These are phyloP conservation scores for Fonsecaea nubica DNA, from an alignment of 2,329 filamentous ascomycete species.

Conservation along the genomic window DNA sequence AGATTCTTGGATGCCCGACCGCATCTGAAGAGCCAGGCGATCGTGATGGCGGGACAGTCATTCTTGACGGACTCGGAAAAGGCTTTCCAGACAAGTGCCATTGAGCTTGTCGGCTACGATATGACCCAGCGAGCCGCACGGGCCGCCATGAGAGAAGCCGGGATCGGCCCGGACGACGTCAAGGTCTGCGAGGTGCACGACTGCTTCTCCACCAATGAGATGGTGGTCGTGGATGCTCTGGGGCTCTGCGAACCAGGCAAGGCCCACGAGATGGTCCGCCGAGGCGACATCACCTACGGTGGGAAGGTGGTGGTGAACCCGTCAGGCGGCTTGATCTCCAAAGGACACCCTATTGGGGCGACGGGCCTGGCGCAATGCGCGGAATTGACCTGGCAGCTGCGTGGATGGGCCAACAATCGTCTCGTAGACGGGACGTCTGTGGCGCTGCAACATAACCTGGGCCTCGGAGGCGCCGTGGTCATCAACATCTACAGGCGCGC, in stretches of 20 bases:
- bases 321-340: slow-evolving; percentile 91
- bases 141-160: slow-evolving; percentile 74
- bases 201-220: slow-evolving; percentile 95
- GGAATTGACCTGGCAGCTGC: slow-evolving; percentile 91
- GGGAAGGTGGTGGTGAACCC: slow-evolving; percentile 82
- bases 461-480: slow-evolving; percentile 86
- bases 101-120: slow-evolving; percentile 87
- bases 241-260: slow-evolving; percentile 79
- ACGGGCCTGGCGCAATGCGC: slow-evolving; percentile 93
- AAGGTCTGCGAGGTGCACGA: slow-evolving; percentile 93
- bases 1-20: slow-evolving; percentile 84
- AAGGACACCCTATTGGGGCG: slow-evolving; percentile 84
- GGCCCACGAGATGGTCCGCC: slow-evolving; percentile 87
- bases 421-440: slow-evolving; percentile 71
- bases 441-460: slow-evolving; percentile 90
- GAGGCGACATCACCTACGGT: slow-evolving; percentile 90
- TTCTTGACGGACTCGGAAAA: slow-evolving; percentile 80
- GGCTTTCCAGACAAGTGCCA: slow-evolving; percentile 78
- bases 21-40: slow-evolving; percentile 79
- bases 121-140: slow-evolving; percentile 78
- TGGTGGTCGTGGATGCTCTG: slow-evolving; percentile 85
- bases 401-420: slow-evolving; percentile 91
- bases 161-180: slow-evolving; percentile 69
- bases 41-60: slow-evolving; percentile 85
- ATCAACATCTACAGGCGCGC: slow-evolving; percentile 87